A percentile compares a stretch with the other conserved stretches of the same genome.
Conservation (phyloP, 305 asterid species). For the Fraxinus ornus region DNA sequence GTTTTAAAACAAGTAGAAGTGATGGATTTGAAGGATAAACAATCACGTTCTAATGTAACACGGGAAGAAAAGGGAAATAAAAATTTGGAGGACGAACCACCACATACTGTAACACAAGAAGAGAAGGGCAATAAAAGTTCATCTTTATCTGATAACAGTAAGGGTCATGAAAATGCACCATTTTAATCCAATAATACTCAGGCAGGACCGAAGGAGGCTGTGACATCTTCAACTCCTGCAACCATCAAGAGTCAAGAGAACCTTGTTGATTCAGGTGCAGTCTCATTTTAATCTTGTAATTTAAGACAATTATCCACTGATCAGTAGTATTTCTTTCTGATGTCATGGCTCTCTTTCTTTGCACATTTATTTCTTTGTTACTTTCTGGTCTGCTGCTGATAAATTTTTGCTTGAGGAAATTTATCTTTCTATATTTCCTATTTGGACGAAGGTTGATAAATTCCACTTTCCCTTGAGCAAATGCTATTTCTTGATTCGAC, state of each 20-base stretch:
- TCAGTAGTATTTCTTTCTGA: not conserved
- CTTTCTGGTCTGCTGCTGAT: constrained; percentile 5
- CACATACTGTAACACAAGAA: constrained; percentile 4
- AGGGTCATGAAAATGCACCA: constrained; percentile 16
- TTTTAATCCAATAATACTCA: constrained; percentile 16
- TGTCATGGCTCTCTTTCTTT: not conserved
- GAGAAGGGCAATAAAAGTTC: not conserved
- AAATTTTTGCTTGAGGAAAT: not conserved
- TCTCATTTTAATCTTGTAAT: constrained; percentile 9
- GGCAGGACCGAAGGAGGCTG: constrained; percentile 20
- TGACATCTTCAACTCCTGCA: constrained; percentile 39
- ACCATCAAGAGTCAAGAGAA: constrained; percentile 27
- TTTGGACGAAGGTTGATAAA: not conserved
- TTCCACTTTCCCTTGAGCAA: not conserved
- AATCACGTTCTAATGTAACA: constrained; percentile 2
- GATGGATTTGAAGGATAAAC: constrained; percentile 5
- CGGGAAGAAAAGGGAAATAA: not conserved
- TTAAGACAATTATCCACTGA: not conserved
- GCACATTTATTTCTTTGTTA: not conserved
- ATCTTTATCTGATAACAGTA: constrained; percentile 24
- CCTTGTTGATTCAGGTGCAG: constrained; percentile 50
- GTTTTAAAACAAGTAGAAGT: not conserved
- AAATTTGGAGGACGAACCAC: not conserved
- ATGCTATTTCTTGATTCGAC: constrained; percentile 9
- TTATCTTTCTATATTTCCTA: not conserved